Base-by-base conservation (phyloP, 495 filamentous ascomycete species). In the Venustampulla echinocandica region DNA sequence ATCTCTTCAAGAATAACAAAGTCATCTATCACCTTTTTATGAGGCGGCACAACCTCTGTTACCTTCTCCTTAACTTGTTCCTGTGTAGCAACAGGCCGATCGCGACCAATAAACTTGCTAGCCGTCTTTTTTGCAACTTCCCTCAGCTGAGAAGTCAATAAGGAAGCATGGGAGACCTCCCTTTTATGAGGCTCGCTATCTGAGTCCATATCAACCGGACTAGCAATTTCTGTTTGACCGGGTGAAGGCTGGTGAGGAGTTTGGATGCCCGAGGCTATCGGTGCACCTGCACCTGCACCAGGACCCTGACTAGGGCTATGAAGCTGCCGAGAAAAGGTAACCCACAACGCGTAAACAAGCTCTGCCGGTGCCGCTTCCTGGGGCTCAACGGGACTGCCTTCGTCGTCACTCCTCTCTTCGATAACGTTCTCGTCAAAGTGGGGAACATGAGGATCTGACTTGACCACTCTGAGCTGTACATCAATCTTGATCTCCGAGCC, bases 1-100 rank as follows among this genome's bases (percentile, higher is more conserved):
- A 99, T 96, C 44, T 99, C 92, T 64, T 99, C 92, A 3, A 99
- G 73, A 51, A 97, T 88, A 23, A 79, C 74, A 63, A 95, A 99
- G 64, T 96, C 89, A 36, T 80, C 68, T 43, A 99, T 97, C 0
- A 77, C 80, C 62, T 90, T 89, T 61, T 90, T 94, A 11, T 54
- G 54, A 7, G 59, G 37, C 13, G 50, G 50, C 14, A 45, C 49
- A 18, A 50, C 41, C 23, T 54, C 41, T 21, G 49, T 46, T 3
- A 48, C 22, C 2, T 24, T 18, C 19, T 18, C 39, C 19, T 19
- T 24, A 10, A 63, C 44, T 20, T 61, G 61, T 27, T 71, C 62
- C 48, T 71, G 59, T 38, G 54, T 57, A 11, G 54, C 35, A 40
- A 57, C 56, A 1, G 59, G 30, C 7, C 53, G 43, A 13, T 63